Evolutionary conservation across 768 basidiomycete species (phyloP).

Genomic region (Mycena kentingensis): DNA sequence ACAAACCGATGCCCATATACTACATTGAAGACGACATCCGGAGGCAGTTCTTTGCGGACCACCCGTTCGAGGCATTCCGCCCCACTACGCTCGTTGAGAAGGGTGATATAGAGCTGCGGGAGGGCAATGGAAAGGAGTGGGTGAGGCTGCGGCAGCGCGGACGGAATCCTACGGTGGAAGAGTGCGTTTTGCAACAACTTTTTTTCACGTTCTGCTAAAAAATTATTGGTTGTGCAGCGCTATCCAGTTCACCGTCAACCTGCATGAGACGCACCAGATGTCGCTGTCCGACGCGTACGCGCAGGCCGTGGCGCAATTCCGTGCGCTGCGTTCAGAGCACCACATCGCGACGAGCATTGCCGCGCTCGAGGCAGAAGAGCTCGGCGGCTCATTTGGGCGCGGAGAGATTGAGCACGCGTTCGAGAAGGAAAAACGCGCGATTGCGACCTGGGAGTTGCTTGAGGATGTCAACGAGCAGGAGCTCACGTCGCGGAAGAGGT

Average conservation of each 20-base stretch:
- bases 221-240: conserved; percentile 49
- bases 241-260: conserved; percentile 76
- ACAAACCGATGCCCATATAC: conserved; percentile 58
- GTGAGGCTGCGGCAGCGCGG: conserved; percentile 78
- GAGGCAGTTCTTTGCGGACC: conserved; percentile 90
- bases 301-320: conserved; percentile 80
- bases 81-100: conserved; percentile 77
- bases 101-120: conserved; percentile 57
- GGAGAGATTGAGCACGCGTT: conserved; percentile 65
- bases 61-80: conserved; percentile 93
- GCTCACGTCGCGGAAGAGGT: conserved; percentile 69
- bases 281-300: conserved; percentile 82
- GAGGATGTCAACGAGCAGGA: conserved; percentile 61
- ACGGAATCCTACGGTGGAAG: conserved; percentile 82
- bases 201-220: conserved; percentile 14
- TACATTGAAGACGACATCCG: conserved; percentile 88
- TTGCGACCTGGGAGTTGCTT: conserved; percentile 60
- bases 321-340: conserved; percentile 82
- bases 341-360: conserved; percentile 78
- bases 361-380: conserved; percentile 72
- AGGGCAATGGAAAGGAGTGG: conserved; percentile 67
- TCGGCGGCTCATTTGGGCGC: conserved; percentile 65
- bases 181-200: conserved; percentile 56
- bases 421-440: conserved; percentile 58
- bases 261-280: conserved; percentile 63